These are phyloP conservation scores for Leccinum uliginosum DNA, from an alignment of 768 basidiomycete species.

Conservation along the genomic window DNA sequence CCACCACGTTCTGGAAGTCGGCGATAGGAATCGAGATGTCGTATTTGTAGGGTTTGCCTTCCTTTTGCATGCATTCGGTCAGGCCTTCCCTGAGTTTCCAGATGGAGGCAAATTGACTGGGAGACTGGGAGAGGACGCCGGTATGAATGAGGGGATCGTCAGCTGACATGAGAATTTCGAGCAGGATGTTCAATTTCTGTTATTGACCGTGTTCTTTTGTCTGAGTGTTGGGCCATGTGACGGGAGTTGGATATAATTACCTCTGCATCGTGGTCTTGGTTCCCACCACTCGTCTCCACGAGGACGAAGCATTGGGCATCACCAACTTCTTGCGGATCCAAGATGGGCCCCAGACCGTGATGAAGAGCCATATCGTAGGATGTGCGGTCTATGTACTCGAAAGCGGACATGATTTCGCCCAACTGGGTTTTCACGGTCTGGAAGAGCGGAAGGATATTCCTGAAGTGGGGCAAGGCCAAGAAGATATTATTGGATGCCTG, in stretches of 20 bases:
- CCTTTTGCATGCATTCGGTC: conserved; percentile 88
- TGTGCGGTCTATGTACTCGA: conserved; percentile 91
- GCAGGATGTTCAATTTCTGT: conserved; percentile 83
- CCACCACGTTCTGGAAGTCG: conserved; percentile 84
- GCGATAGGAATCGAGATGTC: conserved; percentile 87
- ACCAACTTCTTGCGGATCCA: conserved; percentile 68
- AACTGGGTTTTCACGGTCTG: conserved; percentile 74
- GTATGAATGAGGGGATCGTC: conserved; percentile 78
- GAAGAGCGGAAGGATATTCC: conserved; percentile 83
- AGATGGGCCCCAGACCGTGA: conserved; percentile 74
- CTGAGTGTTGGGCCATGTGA: not conserved
- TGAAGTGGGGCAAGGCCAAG: conserved; percentile 81
- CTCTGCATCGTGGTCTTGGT: conserved; percentile 90
- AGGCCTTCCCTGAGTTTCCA: conserved; percentile 93
- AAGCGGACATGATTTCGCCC: conserved; percentile 94
- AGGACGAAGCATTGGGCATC: conserved; percentile 87
- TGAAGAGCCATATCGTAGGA: conserved; percentile 81
- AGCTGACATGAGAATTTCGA: conserved; percentile 72
- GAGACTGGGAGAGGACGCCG: conserved; percentile 88
- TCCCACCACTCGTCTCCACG: conserved; percentile 91
- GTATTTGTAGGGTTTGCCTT: conserved; percentile 96
- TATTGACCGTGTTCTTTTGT: not conserved
- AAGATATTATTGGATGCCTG: conserved; percentile 89
- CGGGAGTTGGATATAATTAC: conserved; percentile 37
- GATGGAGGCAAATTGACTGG: conserved; percentile 81